Percentiles rank a stretch among this genome's conserved stretches.
Evolutionary conservation across 2,329 filamentous ascomycete genomes (phyloP).

Genomic region (Colletotrichum sp.): DNA sequence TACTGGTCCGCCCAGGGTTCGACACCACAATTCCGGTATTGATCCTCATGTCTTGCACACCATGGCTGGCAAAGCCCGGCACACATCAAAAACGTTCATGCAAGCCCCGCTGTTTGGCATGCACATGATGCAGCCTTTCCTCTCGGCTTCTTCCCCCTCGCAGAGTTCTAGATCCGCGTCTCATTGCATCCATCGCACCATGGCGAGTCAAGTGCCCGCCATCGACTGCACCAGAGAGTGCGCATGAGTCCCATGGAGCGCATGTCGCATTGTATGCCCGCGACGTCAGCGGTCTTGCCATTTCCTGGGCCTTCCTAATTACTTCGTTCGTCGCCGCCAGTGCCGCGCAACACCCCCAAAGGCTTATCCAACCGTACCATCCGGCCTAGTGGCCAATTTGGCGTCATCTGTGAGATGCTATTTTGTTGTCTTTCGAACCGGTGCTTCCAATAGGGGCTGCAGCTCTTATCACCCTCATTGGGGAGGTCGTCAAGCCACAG

Average conservation of each 20-base stretch:
- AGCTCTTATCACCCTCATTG: conserved; percentile 1
- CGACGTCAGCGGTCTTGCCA: conserved; percentile 1
- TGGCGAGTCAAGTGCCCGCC: conserved; percentile 17
- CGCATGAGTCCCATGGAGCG: not conserved
- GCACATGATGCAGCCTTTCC: conserved; percentile 14
- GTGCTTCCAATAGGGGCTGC: not conserved
- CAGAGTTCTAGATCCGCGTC: conserved; percentile 5
- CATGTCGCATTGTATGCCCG: conserved; percentile 1
- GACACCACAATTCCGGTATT: not conserved
- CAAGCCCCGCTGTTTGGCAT: conserved; percentile 10
- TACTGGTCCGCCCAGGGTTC: not conserved
- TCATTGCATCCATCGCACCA: conserved; percentile 2
- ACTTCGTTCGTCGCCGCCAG: not conserved
- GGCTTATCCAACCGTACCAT: not conserved
- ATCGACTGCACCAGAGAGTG: not conserved
- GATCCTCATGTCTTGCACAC: not conserved
- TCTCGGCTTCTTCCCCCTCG: not conserved
- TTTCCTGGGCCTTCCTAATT: not conserved
- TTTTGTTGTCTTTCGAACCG: not conserved
- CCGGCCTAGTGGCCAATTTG: not conserved
- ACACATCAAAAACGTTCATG: conserved; percentile 15
- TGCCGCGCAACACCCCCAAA: not conserved
- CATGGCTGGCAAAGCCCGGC: not conserved
- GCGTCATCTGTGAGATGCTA: not conserved
- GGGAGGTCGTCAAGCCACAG: not conserved